These are phyloP conservation scores for Solanum acaule DNA, from an alignment of 257 asterid species.

Conservation along the genomic window DNA sequence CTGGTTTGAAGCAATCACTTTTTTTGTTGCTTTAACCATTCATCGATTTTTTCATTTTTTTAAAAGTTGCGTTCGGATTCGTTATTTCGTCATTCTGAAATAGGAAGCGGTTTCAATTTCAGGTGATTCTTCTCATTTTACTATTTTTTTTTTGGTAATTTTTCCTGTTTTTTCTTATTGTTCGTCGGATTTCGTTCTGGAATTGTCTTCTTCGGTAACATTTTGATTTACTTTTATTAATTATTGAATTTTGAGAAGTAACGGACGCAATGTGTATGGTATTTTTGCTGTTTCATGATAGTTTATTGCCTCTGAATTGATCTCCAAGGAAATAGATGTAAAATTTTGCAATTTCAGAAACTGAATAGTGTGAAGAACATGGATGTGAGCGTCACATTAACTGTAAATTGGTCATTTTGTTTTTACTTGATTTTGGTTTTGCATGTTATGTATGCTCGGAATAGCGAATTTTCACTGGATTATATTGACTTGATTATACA, in stretches of 20 bases:
- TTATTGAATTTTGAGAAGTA: background rate
- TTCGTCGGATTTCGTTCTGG: background rate
- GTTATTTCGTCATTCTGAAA: background rate
- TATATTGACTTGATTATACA: background rate
- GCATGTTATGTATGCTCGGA: background rate
- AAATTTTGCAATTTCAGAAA: background rate
- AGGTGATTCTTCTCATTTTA: background rate
- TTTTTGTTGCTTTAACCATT: background rate
- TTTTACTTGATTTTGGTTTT: background rate
- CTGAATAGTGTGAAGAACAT: background rate
- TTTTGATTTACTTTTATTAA: background rate
- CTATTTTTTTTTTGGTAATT: background rate
- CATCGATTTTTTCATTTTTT: background rate
- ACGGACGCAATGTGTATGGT: background rate
- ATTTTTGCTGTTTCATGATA: background rate
- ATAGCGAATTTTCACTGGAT: background rate
- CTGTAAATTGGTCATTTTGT: background rate
- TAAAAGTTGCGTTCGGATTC: background rate
- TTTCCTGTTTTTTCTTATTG: background rate
- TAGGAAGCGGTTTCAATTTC: background rate
- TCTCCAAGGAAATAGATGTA: background rate
- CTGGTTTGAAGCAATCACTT: background rate
- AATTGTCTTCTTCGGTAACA: background rate
- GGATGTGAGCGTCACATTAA: background rate
- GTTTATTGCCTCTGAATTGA: background rate